phyloP scores from a whole-genome alignment of 2,329 filamentous ascomycete species.

The Zymoseptoria passerinii region DNA sequence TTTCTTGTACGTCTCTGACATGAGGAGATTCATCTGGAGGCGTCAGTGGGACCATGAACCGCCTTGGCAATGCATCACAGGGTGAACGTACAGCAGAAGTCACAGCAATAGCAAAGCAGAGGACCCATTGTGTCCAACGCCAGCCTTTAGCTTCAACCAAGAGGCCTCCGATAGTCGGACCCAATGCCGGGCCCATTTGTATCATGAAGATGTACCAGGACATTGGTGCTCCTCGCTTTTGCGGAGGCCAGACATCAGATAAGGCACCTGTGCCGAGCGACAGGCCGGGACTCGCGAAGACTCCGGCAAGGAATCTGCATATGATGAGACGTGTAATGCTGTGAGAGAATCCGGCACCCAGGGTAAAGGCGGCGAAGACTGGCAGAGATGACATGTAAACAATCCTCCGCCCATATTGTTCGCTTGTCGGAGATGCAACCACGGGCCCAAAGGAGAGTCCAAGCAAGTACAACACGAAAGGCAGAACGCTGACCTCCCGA shows the following conservation, averaged over 20 bases:
- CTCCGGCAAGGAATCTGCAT: slow-evolving; percentile 61
- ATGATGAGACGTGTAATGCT: slow-evolving; percentile 46
- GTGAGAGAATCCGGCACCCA: slow-evolving; percentile 47
- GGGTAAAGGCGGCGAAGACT: slow-evolving; percentile 46
- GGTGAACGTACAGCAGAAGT: slow-evolving; percentile 6
- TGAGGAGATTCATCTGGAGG: slow-evolving; percentile 22
- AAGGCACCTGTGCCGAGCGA: slow-evolving; percentile 13
- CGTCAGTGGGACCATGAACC: background rate
- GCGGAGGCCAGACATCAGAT: slow-evolving; percentile 14
- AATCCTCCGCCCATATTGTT: slow-evolving; percentile 47
- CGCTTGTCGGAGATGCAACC: slow-evolving; percentile 51
- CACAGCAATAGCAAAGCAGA: slow-evolving; percentile 20
- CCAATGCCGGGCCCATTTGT: slow-evolving; percentile 6
- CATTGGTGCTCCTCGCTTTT: slow-evolving; percentile 12
- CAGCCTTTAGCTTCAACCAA: slow-evolving; percentile 21
- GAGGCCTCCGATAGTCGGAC: slow-evolving; percentile 17
- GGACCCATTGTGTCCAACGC: slow-evolving; percentile 30
- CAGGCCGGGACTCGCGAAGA: slow-evolving; percentile 56
- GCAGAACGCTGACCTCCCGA: slow-evolving; percentile 49
- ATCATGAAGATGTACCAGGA: slow-evolving; percentile 4
- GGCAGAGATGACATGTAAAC: slow-evolving; percentile 44
- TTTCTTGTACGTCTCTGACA: slow-evolving; percentile 28
- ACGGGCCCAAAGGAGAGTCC: slow-evolving; percentile 51
- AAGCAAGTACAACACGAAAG: slow-evolving; percentile 51
- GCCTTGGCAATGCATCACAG: background rate